Base-by-base conservation (phyloP, 805 yeast genomes). In the Sugiyamaella qingdaonensis region DNA sequence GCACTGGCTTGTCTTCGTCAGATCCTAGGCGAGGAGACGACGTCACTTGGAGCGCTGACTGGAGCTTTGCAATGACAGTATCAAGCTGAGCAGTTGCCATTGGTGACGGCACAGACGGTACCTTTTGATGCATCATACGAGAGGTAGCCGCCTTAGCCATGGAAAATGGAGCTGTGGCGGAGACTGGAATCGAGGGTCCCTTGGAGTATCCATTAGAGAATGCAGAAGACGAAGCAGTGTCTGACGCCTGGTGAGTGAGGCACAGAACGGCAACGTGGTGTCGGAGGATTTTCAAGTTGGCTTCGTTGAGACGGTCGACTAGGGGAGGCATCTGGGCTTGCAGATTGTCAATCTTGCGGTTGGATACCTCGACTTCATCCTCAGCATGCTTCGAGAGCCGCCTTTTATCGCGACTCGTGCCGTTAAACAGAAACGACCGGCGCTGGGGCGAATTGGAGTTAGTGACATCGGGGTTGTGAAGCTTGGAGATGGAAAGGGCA, bases 231-330 rank as follows among this genome's bases (percentile, higher is more conserved):
- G 57, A 37, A 24, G 54, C 36, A 16, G 62, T 58, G 14, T 55
- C 52, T 1, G 61, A 56, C n/a, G 56, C 58, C 32, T 51, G 59
- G 44, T 59, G 63, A 13, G 64, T 58, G 50, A 60, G 47, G 13
- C 63, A 58, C 44, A 61, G 49, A 10, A 61, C 41, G 2, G 61
- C 64, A 8, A 61, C 56, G 35, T 54, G 55, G 46, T 61, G 64
- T 19, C 58, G 31, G 29, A 54, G 49, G 13, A 59, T 53, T 24
- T 49, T 54, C 42, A 27, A 27, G 16, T 57, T 55, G 24, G 53
- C 51, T 2, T 43, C 54, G 27, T 27, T 46, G 27, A 52, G 46
- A 13, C 59, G 49, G 10, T 54, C 53, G n/a, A 45, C 27, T 10
- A 60, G 49, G 2, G 44, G 44, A 9, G 46, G 45, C 33, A 54